These are phyloP conservation scores for Apocynum venetum DNA, from an alignment of 257 asterid species.

Conservation along the genomic window DNA sequence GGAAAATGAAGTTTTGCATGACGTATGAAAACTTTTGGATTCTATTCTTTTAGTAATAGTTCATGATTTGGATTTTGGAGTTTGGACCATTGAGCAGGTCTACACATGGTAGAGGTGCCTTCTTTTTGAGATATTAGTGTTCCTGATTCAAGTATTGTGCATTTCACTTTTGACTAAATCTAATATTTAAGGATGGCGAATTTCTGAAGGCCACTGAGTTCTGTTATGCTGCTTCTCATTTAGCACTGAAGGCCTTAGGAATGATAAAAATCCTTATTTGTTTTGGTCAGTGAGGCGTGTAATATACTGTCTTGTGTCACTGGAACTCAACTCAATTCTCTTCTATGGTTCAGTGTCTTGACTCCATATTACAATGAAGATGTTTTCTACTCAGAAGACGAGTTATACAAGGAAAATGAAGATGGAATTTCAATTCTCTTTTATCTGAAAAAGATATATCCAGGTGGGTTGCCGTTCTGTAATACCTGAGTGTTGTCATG, in stretches of 20 bases:
- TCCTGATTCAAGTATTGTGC: too few relatives aligned
- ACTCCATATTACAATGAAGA: slow-evolving; percentile 91
- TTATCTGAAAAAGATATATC: slow-evolving; percentile 92
- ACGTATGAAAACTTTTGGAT: not conserved
- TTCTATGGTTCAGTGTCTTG: slow-evolving; percentile 61
- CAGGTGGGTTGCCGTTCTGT: slow-evolving; percentile 53
- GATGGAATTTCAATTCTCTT: slow-evolving; percentile 88
- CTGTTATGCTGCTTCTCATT: not conserved
- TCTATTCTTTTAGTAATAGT: not conserved
- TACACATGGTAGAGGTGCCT: too few relatives aligned
- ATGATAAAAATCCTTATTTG: not conserved
- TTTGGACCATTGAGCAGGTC: slow-evolving; percentile 3
- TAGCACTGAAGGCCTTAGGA: not conserved
- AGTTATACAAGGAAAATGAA: slow-evolving; percentile 86
- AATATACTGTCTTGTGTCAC: not conserved
- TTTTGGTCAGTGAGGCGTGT: not conserved
- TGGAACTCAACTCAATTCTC: slow-evolving; percentile 15
- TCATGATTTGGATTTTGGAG: not conserved
- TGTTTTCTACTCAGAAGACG: slow-evolving; percentile 85
- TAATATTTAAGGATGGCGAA: too few relatives aligned
- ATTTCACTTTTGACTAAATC: too few relatives aligned
- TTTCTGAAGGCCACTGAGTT: too few relatives aligned
- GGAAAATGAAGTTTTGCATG: not conserved
- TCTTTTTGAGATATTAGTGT: not conserved
- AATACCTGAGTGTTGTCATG: not conserved